Evolutionary conservation across 306 rosid genomes (phyloP), one percentile per base, ranked within the genome.

Genomic region (Trifolium pratense): DNA sequence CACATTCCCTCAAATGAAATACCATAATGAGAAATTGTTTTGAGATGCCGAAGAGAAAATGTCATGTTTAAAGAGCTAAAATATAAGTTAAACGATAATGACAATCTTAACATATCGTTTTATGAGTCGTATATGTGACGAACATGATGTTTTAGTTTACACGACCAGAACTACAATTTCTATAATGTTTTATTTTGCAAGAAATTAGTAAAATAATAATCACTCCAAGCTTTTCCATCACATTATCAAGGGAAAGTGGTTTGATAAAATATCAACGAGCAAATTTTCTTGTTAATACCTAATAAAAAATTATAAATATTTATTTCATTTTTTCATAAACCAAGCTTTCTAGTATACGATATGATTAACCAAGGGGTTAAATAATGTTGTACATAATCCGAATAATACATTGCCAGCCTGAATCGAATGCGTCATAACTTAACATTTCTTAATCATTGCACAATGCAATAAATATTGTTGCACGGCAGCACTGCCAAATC

Each of bases 401-500:
- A 73, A 68, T 61, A 82, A 51, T 17, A 31, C 17, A 43, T 70
- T 42, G 80, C 71, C 70, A 68, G 56, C 78, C 43, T 12, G 37
- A 59, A 64, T 56, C 20, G 63, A 70, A 64, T 39, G 75, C 72
- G 53, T 37, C 74, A 43, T 75, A 53, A 68, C 49, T 9, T 18
- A 14, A 4, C 31, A 53, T 4, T 48, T 0, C 11, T 52, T 58
- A 70, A 70, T 57, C 67, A 71, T 36, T 77, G 75, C 77, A 60
- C 77, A 60, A 67, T 79, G 60, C 70, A 62, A 58, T 73, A 31
- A 59, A 66, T 48, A 61, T 55, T 9, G 7, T 25, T 62, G 77
- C 68, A 66, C 59, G 59, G 52, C 76, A 71, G 76, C 79, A 75
- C 56, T 9, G 53, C 23, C 46, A 56, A 70, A 59, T 74, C 62